phyloP scores from a whole-genome alignment of 2,329 filamentous ascomycete species.

The Trichophaea hybrida region DNA sequence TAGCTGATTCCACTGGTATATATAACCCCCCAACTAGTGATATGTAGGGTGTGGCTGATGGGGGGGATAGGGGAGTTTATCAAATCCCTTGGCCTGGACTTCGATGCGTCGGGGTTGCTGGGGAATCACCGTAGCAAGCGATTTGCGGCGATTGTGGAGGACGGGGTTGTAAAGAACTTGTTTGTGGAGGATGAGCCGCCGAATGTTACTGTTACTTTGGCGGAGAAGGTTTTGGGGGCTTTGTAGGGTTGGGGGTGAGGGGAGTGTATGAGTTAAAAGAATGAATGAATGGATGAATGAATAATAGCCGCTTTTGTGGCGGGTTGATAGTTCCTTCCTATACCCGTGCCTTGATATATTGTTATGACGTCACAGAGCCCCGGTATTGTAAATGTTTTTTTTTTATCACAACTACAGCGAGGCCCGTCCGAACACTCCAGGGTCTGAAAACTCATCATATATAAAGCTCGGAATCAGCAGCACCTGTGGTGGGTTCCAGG shows the following conservation, averaged over 20 bases:
- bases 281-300: background rate
- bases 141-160: conserved; percentile 67
- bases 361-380: too few species aligned
- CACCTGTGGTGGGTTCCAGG: too few species aligned
- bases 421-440: too few species aligned
- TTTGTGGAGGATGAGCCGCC: conserved; percentile 17
- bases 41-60: conserved; percentile 31
- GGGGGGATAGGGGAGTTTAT: conserved; percentile 44
- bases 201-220: conserved; percentile 15
- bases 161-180: conserved; percentile 58
- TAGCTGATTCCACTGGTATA: conserved; percentile 12
- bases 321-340: background rate
- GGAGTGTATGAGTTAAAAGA: background rate
- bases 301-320: too few species aligned
- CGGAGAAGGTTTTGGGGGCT: conserved; percentile 16
- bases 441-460: too few species aligned
- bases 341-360: too few species aligned
- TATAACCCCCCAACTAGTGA: conserved; percentile 57
- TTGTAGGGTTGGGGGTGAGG: conserved; percentile 9
- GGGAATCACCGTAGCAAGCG: conserved; percentile 73
- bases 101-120: conserved; percentile 66
- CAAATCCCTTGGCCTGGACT: conserved; percentile 66
- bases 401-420: too few species aligned
- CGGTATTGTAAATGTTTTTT: too few species aligned
- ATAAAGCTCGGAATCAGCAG: too few species aligned